These are phyloP conservation scores for Schoenoplectus tabernaemontani DNA, from an alignment of 202 grass and related monocot species.

Conservation along the genomic window DNA sequence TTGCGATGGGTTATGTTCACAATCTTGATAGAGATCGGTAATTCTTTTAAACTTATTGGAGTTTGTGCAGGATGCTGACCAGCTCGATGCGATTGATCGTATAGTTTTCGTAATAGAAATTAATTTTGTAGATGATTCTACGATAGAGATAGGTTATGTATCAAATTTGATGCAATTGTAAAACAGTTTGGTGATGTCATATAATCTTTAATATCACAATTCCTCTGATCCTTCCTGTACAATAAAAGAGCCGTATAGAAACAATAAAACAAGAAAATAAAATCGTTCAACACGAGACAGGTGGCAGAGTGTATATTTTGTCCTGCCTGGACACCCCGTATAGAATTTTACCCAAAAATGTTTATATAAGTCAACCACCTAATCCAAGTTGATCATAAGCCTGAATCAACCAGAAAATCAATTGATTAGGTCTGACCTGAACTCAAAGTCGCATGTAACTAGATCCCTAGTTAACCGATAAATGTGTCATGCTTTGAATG, in stretches of 20 bases:
- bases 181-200: not conserved
- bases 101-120: not conserved
- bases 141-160: not conserved
- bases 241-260: not conserved
- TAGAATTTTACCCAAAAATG: not conserved
- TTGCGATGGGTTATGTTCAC: not conserved
- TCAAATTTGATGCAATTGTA: not conserved
- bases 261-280: not conserved
- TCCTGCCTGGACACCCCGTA: not conserved
- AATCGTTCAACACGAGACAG: not conserved
- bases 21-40: too few species aligned
- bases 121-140: not conserved
- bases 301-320: not conserved
- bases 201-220: not conserved
- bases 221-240: not conserved
- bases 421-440: not conserved
- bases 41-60: constrained; percentile 32
- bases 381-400: not conserved
- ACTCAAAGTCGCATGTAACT: not conserved
- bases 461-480: not conserved
- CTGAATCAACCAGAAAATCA: not conserved
- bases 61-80: constrained; percentile 91
- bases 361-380: not conserved
- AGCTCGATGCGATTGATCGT: constrained; percentile 64
- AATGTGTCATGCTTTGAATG: not conserved